Percentiles rank a stretch among this genome's conserved stretches.
Evolutionary conservation across 2,329 filamentous ascomycete genomes (phyloP).

Genomic region (Talaromyces pinophilus): DNA sequence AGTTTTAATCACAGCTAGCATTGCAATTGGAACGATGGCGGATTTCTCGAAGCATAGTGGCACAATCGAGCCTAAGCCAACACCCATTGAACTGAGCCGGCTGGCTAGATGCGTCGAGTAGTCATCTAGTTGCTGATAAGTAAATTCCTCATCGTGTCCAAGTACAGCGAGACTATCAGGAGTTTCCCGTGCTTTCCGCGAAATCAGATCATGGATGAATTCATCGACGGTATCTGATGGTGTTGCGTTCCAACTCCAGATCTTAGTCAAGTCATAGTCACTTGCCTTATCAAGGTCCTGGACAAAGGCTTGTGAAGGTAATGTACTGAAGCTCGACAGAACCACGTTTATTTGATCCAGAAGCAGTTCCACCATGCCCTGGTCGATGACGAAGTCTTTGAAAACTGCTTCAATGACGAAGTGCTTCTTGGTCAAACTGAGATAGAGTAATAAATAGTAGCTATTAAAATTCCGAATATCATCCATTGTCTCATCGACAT

Average conservation of each 20-base stretch:
- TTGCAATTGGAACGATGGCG: background rate
- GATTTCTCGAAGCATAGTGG: conserved; percentile 22
- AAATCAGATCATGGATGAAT: conserved; percentile 18
- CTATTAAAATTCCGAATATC: conserved; percentile 17
- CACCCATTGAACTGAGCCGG: background rate
- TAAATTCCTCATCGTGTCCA: conserved; percentile 5
- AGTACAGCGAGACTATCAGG: conserved; percentile 1
- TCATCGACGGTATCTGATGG: background rate
- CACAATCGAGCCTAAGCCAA: conserved; percentile 1
- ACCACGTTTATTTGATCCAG: background rate
- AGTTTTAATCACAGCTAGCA: conserved; percentile 19
- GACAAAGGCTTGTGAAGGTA: background rate
- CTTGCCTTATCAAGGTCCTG: conserved; percentile 5
- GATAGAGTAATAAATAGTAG: background rate
- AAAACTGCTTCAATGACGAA: background rate
- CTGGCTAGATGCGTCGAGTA: background rate
- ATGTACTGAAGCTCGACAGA: background rate
- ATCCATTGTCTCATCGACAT: conserved; percentile 11
- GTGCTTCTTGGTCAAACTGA: background rate
- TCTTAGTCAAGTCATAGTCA: conserved; percentile 7
- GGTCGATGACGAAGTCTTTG: background rate
- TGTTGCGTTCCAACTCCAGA: conserved; percentile 16
- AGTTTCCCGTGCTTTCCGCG: background rate
- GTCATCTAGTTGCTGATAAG: conserved; percentile 8
- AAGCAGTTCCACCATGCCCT: background rate